A percentile compares a stretch with the other conserved stretches of the same genome.
These are phyloP conservation scores for Neocucurbitaria cava DNA, from an alignment of 2,329 filamentous ascomycete species.

Conservation along the genomic window DNA sequence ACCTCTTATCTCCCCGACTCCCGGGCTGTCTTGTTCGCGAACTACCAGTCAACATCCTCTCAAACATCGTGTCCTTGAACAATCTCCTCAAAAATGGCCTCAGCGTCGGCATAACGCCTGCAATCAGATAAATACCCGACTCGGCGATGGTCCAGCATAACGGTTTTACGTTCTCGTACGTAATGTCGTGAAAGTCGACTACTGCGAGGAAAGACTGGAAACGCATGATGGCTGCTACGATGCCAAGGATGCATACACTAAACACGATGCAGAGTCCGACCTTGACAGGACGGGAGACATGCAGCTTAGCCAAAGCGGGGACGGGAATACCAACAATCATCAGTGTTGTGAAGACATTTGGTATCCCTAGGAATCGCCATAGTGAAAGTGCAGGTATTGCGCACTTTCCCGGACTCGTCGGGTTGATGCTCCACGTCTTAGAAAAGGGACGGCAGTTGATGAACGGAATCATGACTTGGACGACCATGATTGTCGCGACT, in stretches of 20 bases:
- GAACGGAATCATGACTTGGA: slow-evolving; percentile 30
- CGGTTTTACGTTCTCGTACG: slow-evolving; percentile 21
- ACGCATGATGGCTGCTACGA: slow-evolving; percentile 28
- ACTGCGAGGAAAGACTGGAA: slow-evolving; percentile 22
- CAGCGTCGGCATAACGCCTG: slow-evolving; percentile 27
- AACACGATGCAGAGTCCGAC: slow-evolving; percentile 19
- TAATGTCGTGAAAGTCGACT: slow-evolving; percentile 23
- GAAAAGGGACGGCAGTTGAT: slow-evolving; percentile 31
- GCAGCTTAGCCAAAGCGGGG: slow-evolving; percentile 21
- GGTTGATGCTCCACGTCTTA: slow-evolving; percentile 16
- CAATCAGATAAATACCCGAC: slow-evolving; percentile 29
- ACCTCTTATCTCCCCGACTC: slow-evolving; percentile 11
- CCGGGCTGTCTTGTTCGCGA: slow-evolving; percentile 4
- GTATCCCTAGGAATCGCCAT: slow-evolving; percentile 28
- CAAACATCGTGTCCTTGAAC: slow-evolving; percentile 15
- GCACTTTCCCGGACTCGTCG: slow-evolving; percentile 8
- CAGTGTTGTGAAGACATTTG: slow-evolving; percentile 26
- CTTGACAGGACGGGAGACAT: slow-evolving; percentile 16
- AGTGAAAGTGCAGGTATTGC: slow-evolving; percentile 14
- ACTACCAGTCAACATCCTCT: slow-evolving; percentile 14
- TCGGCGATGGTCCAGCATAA: slow-evolving; percentile 31
- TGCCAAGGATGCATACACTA: slow-evolving; percentile 14
- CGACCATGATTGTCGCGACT: slow-evolving; percentile 17
- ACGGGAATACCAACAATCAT: slow-evolving; percentile 25
- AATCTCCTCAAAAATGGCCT: slow-evolving; percentile 21